Evolutionary conservation across 176 grass and related monocot genomes (phyloP), one percentile per base, ranked within the genome.

Genomic region (Rhynchospora pubera): DNA sequence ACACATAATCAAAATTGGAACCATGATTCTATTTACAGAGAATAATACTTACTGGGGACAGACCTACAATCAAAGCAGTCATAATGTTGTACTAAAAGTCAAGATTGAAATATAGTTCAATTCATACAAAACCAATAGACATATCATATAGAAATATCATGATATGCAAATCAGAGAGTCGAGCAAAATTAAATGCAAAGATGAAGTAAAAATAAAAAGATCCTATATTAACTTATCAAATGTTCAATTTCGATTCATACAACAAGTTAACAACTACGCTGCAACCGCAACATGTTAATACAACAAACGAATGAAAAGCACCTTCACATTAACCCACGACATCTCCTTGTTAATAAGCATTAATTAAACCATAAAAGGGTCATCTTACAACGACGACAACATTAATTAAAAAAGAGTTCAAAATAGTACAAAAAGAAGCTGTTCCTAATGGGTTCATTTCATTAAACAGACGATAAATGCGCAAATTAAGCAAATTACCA

Each of bases 371-470:
- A 63, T 80, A 62, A 80, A 80, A 80, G 30, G 50, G 55, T 61
- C 78, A 57, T 21, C 24, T 79, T 62, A 80, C 53, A 80, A 46
- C 43, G 45, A 62, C 61, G 28, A 58, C 21, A 67, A 30, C 59
- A 62, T 18, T 67, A 82, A 47, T 51, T 52, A 48, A 82, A 81
- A n/a, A 69, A 23, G 30, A 68, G 32, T 30, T 12, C 16, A 68
- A 68, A 65, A 48, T 50, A 82, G 47, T 64, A 80, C 78, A 80
- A 80, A 80, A 80, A 80, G 58, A 80, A 80, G 51, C 78, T 61
- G 53, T 19, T 80, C 57, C 78, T 65, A 65, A 53, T 30, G 13
- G 42, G 47, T 77, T 77, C 72, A 77, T 77, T 77, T 77, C 48
- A 77, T 77, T 55, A 77, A 77, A 77, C 72, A 77, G 72, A 77